These are phyloP conservation scores for Verruconis gallopava DNA, from an alignment of 2,329 filamentous ascomycete genomes.

Conservation along the genomic window DNA sequence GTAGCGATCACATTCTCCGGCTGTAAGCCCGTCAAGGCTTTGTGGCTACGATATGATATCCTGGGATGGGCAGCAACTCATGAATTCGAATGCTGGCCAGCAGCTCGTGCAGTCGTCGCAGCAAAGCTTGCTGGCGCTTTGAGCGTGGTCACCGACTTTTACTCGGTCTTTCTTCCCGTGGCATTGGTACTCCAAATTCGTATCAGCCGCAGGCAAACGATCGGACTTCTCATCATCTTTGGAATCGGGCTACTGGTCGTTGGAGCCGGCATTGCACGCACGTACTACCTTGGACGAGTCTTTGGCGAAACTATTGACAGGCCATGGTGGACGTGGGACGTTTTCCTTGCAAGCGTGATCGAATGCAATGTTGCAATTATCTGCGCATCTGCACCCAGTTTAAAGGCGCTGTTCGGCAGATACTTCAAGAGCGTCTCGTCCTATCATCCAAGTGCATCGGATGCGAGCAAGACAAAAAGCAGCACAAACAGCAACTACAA, in stretches of 20 bases:
- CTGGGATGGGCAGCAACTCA: constrained; percentile 13
- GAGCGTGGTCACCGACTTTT: constrained; percentile 15
- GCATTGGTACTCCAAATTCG: constrained; percentile 14
- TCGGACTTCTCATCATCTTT: constrained; percentile 13
- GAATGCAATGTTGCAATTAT: constrained; percentile 10
- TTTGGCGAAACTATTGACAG: constrained; percentile 3
- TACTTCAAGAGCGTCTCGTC: too few species aligned
- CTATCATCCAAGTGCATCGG: too few species aligned
- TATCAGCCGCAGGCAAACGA: constrained; percentile 14
- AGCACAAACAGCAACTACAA: too few species aligned
- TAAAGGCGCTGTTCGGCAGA: too few species aligned
- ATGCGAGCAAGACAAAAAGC: too few species aligned
- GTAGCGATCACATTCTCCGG: constrained; percentile 18
- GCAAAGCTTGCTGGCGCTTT: constrained; percentile 13
- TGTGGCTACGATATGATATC: constrained; percentile 23
- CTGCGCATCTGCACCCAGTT: too few species aligned
- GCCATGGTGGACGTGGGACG: constrained; percentile 5
- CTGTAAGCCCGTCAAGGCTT: constrained; percentile 21
- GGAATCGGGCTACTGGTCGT: constrained; percentile 17
- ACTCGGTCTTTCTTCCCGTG: constrained; percentile 15
- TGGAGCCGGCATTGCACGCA: constrained; percentile 20
- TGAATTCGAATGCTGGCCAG: constrained; percentile 15
- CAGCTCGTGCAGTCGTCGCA: not conserved
- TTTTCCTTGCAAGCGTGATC: constrained; percentile 5
- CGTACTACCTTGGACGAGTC: constrained; percentile 17